Conservation (phyloP, 164 flowering plant genomes). For the Stephania yunnanensis region DNA sequence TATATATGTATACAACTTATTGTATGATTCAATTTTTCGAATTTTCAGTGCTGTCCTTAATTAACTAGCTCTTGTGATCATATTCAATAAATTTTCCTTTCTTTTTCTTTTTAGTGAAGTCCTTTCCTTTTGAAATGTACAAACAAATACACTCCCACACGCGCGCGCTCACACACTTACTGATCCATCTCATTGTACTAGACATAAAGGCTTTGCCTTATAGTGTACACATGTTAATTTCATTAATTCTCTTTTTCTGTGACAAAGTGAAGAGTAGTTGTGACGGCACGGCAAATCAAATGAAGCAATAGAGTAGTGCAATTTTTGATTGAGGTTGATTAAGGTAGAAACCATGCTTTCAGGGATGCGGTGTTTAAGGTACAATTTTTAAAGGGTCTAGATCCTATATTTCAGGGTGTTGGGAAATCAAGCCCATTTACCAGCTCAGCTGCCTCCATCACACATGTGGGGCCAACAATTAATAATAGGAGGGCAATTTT, state of each 20-base stretch:
- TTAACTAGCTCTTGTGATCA: neutral
- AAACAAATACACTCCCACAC: too few relatives aligned
- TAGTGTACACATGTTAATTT: neutral
- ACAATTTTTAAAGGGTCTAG: neutral
- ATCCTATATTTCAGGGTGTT: neutral
- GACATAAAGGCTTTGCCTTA: neutral
- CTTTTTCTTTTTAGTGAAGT: too few relatives aligned
- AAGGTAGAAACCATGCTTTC: constrained; percentile 16
- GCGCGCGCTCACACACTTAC: too few relatives aligned
- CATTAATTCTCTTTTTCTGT: neutral
- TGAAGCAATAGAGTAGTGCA: neutral
- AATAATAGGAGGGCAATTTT: too few relatives aligned
- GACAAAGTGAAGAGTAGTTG: constrained; percentile 8
- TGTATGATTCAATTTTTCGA: constrained; percentile 5
- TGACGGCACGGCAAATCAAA: constrained; percentile 16
- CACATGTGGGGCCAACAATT: too few relatives aligned
- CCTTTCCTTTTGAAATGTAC: too few relatives aligned
- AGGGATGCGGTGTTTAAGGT: constrained; percentile 3
- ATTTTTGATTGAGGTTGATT: constrained; percentile 20
- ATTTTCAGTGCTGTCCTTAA: neutral
- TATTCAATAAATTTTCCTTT: neutral
- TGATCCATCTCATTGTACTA: too few relatives aligned
- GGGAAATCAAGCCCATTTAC: neutral
- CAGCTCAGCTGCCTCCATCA: neutral
- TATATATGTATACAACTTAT: neutral